Evolutionary conservation across 176 grass and related monocot species (phyloP), one percentile per base, ranked within the genome.

Genomic region (Olyra latifolia): DNA sequence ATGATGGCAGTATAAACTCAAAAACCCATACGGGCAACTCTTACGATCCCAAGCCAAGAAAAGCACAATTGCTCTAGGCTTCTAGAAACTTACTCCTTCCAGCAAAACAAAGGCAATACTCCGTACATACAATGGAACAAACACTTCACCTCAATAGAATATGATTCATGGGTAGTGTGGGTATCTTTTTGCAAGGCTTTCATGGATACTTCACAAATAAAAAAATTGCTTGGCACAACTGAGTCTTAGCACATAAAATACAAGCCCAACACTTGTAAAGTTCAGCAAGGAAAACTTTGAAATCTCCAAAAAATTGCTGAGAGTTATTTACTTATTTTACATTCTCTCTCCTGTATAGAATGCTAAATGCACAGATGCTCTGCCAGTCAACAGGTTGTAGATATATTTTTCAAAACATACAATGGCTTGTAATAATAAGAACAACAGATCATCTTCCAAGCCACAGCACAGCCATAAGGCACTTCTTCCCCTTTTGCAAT

Each of bases 271-370:
- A 76, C 15, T 61, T 54, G 8, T 42, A 22, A 68, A 4, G 46
- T 53, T 79, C 65, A 15, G 32, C 46, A 40, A 41, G 46, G 62
- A 80, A 68, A 57, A 57, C 38, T 56, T 43, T 2, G 5, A 69
- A 17, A 57, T 47, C 6, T 12, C 38, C 5, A 69, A 55, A 68
- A 68, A 80, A 80, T 6, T 6, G 22, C 2, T 70, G n/a, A n/a
- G n/a, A n/a, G n/a, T n/a, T n/a, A n/a, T n/a, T n/a, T 6, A 68
- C 23, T 58, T 69, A 44, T 43, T 79, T 80, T 20, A 70, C 62
- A 68, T 80, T 47, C 58, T 50, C 20, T 59, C 24, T 80, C 38
- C 6, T 7, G 10, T 70, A 15, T 58, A 68, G 77, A 29, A 54
- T 69, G 16, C n/a, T n/a, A 69, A 69, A 57, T 43, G 22, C 22